Evolutionary conservation across 106 monocot species (phyloP), one percentile per base, ranked within the genome.

Genomic region (Allium cepa): DNA sequence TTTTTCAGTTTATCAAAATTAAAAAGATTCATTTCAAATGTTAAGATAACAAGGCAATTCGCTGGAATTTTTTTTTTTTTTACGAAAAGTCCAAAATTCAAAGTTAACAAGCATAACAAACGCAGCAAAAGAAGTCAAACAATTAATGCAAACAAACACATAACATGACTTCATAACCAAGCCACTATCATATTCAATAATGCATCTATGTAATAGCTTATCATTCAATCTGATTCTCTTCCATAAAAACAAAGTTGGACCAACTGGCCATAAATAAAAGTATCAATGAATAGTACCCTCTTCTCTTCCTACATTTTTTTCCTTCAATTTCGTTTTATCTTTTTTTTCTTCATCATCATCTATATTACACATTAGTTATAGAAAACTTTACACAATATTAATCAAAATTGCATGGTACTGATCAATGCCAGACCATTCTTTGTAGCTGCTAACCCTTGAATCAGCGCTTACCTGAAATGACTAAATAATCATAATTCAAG

Each of bases 301-400:
- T 64, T 56, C 48, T 60, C 60, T 63, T 12, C 10, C 49, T 60
- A 27, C 61, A 63, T 46, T 61, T 16, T 53, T 69, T 18, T 28
- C 61, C 61, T 14, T 71, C 71, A 47, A 51, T 59, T 66, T 57
- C 16, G 36, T 36, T 36, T 36, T 36, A 9, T 56, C 49, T 64
- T 18, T 63, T 13, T 46, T 73, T 52, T 49, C 49, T 49, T 49
- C 15, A 17, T 13, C 50, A 22, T 53, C 52, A 17, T 67, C 63
- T 79, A 82, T 83, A 85, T 78, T 79, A 59, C 83, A 90, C 85
- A 90, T 85, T 79, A 73, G 67, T 67, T 14, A 72, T 63, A 71
- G 10, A 72, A 79, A 79, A 58, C 76, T 83, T 74, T 81, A 86
- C 80, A 84, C 67, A 72, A 66, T 83, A 80, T 71, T 81, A 81